phyloP scores from a whole-genome alignment of 202 grass and related monocot species.

The Setaria italica region DNA sequence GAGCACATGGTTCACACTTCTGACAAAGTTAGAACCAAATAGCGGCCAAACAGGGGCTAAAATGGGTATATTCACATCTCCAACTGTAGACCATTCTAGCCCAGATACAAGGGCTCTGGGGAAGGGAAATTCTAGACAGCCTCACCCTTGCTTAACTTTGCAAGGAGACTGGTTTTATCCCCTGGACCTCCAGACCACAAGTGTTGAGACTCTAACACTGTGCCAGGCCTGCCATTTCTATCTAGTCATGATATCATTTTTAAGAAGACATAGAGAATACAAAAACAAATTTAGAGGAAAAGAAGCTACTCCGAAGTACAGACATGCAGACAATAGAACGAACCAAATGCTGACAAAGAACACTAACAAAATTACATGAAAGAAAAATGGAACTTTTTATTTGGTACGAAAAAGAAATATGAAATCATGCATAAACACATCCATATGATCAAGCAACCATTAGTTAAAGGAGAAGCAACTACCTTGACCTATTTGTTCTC shows the following conservation, averaged over 20 bases:
- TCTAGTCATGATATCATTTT: neutral
- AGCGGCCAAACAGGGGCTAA: neutral
- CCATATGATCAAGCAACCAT: constrained; percentile 32
- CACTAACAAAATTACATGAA: neutral
- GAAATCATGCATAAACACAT: constrained; percentile 24
- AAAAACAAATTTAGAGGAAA: neutral
- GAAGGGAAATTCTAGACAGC: neutral
- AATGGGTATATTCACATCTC: neutral
- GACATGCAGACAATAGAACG: neutral
- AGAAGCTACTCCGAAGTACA: constrained; percentile 14
- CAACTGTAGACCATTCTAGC: constrained; percentile 8
- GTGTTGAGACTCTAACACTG: neutral
- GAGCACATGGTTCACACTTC: constrained; percentile 32
- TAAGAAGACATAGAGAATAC: constrained; percentile 19
- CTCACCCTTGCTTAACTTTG: neutral
- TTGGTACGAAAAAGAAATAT: constrained; percentile 1
- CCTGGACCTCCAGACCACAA: neutral
- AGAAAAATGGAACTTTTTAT: constrained; percentile 21
- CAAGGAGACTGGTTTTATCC: neutral
- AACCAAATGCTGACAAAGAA: constrained; percentile 7
- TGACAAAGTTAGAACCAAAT: constrained; percentile 13
- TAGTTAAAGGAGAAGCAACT: constrained; percentile 43
- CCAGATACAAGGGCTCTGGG: neutral
- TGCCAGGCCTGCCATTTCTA: neutral
- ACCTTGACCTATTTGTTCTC: constrained; percentile 99